Evolutionary conservation across 352 stramenopile genomes (phyloP).

Genomic region (Phytophthora lateralis): DNA sequence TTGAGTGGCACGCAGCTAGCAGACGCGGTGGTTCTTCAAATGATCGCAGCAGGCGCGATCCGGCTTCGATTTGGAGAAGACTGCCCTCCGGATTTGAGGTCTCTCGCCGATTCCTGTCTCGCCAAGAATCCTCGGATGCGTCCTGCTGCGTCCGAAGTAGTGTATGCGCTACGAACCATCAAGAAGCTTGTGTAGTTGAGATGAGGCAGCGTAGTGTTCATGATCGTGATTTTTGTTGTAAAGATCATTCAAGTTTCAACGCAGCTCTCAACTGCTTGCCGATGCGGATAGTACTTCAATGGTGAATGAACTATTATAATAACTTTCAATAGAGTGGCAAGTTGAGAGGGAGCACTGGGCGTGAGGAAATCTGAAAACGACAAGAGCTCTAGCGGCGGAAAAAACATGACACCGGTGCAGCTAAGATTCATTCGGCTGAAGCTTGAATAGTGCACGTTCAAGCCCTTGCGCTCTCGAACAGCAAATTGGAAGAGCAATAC

Average conservation of each 20-base stretch:
- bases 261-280: too few relatives aligned
- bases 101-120: slow-evolving; percentile 46
- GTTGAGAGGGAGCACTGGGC: too few relatives aligned
- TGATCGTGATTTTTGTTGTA: not conserved
- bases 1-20: slow-evolving; percentile 28
- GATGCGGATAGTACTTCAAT: too few relatives aligned
- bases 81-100: slow-evolving; percentile 43
- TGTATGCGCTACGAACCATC: slow-evolving; percentile 48
- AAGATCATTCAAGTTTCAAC: not conserved
- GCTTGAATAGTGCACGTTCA: slow-evolving; percentile 3
- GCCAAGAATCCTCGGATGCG: slow-evolving; percentile 39
- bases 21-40: slow-evolving; percentile 46
- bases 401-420: not conserved
- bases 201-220: not conserved
- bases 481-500: too few relatives aligned
- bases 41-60: slow-evolving; percentile 36
- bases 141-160: slow-evolving; percentile 51
- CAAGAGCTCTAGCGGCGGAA: not conserved
- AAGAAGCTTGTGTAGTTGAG: slow-evolving; percentile 29
- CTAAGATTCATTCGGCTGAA: not conserved
- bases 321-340: too few relatives aligned
- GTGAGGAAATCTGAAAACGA: slow-evolving; percentile 6
- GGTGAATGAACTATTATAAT: too few relatives aligned
- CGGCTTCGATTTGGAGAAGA: slow-evolving; percentile 33
- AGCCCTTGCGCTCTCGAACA: slow-evolving; percentile 6